These are phyloP conservation scores for Isoetes taiwanensis DNA, from an alignment of 75 land plant genomes.

Conservation along the genomic window DNA sequence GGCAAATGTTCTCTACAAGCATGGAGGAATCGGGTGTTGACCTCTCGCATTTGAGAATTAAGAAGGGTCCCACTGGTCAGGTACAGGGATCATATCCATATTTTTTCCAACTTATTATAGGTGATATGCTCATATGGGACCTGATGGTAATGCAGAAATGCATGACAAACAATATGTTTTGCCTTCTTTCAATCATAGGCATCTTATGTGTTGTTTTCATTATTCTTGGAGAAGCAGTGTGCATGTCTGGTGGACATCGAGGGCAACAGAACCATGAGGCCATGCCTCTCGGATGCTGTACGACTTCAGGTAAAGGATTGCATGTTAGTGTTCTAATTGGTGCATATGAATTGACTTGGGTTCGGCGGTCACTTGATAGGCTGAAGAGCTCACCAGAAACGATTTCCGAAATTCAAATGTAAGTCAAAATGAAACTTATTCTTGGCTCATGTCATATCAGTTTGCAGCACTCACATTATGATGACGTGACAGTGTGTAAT, in stretches of 20 bases:
- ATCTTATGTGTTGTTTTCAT: neutral
- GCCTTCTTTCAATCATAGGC: neutral
- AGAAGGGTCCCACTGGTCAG: slow-evolving; percentile 68
- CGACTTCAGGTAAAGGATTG: slow-evolving; percentile 46
- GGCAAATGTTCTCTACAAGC: slow-evolving; percentile 41
- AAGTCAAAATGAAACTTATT: neutral
- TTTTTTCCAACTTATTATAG: too few species aligned
- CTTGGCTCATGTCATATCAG: too few species aligned
- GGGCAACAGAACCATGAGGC: slow-evolving; percentile 92
- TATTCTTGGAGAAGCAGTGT: slow-evolving; percentile 37
- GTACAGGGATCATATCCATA: slow-evolving; percentile 20
- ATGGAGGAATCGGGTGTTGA: slow-evolving; percentile 56
- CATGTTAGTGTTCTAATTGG: neutral
- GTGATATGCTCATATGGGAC: too few species aligned
- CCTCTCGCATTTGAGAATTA: slow-evolving; percentile 54
- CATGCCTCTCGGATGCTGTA: slow-evolving; percentile 74
- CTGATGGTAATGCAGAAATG: too few species aligned
- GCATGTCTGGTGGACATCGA: slow-evolving; percentile 86
- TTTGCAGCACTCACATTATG: too few species aligned
- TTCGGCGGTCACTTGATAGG: slow-evolving; percentile 20
- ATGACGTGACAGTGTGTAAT: slow-evolving; percentile 32
- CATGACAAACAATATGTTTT: too few species aligned
- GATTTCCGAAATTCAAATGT: slow-evolving; percentile 79
- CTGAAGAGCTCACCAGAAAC: slow-evolving; percentile 41
- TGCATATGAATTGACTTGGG: neutral